A percentile compares a stretch with the other conserved stretches of the same genome.
Conservation (phyloP, 2,329 filamentous ascomycete genomes). For the Alternaria burnsii region DNA sequence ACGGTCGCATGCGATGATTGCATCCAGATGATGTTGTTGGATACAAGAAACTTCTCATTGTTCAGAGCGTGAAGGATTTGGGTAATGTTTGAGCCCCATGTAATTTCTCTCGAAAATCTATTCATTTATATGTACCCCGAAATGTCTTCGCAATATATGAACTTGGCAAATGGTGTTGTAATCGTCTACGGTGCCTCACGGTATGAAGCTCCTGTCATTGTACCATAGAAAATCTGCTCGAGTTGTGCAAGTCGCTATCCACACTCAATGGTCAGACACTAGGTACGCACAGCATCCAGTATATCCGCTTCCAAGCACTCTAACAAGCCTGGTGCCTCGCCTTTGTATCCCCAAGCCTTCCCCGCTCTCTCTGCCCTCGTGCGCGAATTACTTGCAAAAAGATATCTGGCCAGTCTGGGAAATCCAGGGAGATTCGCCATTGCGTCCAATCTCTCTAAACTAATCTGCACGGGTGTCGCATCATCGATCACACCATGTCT, state of each 20-base stretch:
- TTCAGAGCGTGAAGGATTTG: slow-evolving; percentile 9
- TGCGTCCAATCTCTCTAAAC: slow-evolving; percentile 36
- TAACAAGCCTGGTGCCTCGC: slow-evolving; percentile 52
- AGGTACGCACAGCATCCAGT: slow-evolving; percentile 10
- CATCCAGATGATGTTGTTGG: slow-evolving; percentile 11
- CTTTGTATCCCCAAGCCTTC: slow-evolving; percentile 62
- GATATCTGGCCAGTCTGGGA: slow-evolving; percentile 41
- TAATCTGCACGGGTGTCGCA: slow-evolving; percentile 32
- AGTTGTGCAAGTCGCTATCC: neutral
- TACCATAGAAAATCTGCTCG: neutral
- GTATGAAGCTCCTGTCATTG: neutral
- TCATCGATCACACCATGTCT: slow-evolving; percentile 33
- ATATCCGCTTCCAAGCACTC: slow-evolving; percentile 50
- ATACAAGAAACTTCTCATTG: slow-evolving; percentile 17
- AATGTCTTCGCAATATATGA: neutral
- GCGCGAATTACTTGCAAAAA: slow-evolving; percentile 63
- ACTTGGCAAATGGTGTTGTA: neutral
- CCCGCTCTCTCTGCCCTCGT: slow-evolving; percentile 63
- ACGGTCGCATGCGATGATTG: slow-evolving; percentile 35
- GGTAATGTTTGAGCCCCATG: slow-evolving; percentile 4
- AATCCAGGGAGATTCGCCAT: slow-evolving; percentile 31
- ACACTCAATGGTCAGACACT: neutral
- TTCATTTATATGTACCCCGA: neutral
- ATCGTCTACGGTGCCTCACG: neutral
- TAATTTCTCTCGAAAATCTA: slow-evolving; percentile 12